phyloP scores from a whole-genome alignment of 805 yeast genomes.

The Zygoascus biomembranicola region DNA sequence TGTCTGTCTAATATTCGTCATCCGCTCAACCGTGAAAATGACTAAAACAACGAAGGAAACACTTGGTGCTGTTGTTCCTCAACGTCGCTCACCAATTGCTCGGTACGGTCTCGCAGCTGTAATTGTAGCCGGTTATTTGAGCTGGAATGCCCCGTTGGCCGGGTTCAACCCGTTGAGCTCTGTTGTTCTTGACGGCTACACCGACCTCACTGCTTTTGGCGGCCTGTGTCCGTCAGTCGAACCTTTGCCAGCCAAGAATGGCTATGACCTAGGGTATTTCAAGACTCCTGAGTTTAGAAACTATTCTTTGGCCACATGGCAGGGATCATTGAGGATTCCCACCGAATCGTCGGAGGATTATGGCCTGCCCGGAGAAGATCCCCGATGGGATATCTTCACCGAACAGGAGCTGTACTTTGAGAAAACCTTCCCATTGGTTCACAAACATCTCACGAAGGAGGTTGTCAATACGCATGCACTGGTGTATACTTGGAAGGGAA shows the following conservation, averaged over 20 bases:
- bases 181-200: background rate
- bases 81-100: background rate
- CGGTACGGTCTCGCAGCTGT: background rate
- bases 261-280: conserved; percentile 1
- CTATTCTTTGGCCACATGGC: conserved; percentile 26
- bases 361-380: conserved; percentile 37
- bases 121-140: background rate
- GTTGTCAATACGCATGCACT: conserved; percentile 56
- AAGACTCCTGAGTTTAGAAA: conserved; percentile 7
- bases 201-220: background rate
- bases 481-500: conserved; percentile 56
- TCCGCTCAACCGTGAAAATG: too few relatives aligned
- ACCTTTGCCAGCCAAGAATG: background rate
- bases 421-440: conserved; percentile 45
- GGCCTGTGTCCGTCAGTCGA: background rate
- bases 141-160: background rate
- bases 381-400: conserved; percentile 38
- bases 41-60: too few relatives aligned
- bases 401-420: conserved; percentile 46
- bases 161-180: background rate
- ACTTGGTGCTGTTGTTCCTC: background rate
- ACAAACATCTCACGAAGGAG: conserved; percentile 39
- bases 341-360: conserved; percentile 54
- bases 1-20: too few relatives aligned
- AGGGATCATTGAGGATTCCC: conserved; percentile 51